Evolutionary conservation across 1,284 basidiomycete species (phyloP), one percentile per base, ranked within the genome.

Genomic region (Pseudomicrostroma phylloplanum): DNA sequence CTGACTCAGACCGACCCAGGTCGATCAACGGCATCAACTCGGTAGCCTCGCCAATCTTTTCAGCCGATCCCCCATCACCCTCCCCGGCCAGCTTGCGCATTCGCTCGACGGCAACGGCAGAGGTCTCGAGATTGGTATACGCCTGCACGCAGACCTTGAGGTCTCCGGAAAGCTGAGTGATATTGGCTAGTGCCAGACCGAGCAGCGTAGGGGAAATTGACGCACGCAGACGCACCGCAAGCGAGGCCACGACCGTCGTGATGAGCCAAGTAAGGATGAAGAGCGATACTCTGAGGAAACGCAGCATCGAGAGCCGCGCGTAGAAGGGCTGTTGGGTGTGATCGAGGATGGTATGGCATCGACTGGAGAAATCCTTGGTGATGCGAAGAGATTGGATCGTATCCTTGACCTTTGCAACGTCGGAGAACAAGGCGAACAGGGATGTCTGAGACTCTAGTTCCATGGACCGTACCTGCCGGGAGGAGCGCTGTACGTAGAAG

Each of bases 391-490:
- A 54, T 7, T 54, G 51, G 2, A 54, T 13, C 13, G 26, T 26
- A 15, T 17, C 17, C 25, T 6, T 19, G 51, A 13, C 15, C 2
- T 17, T 26, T 6, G 21, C 25, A 13, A 26, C 51, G 15, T 54
- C 17, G 13, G 13, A 13, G 26, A 54, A 54, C 21, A 54, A 8
- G 6, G 51, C 51, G 6, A 54, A 17, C 7, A 54, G 51, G 51
- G 21, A 23, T 6, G 51, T 19, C 51, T 54, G 19, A 19, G 51
- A 17, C 21, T 54, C 51, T 8, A 54, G 51, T 25, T 54, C 51
- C 51, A 54, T 54, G 21, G 17, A 19, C 13, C 51, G n/a, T 15
- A 54, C 25, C 25, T 54, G 51, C 21, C 51, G 51, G 6, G 51
- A 54, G 2, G 51, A 19, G 21, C 17, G 51, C 43, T 48, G 21